phyloP scores from a whole-genome alignment of 257 asterid species.

The Ophiorrhiza pumila region DNA sequence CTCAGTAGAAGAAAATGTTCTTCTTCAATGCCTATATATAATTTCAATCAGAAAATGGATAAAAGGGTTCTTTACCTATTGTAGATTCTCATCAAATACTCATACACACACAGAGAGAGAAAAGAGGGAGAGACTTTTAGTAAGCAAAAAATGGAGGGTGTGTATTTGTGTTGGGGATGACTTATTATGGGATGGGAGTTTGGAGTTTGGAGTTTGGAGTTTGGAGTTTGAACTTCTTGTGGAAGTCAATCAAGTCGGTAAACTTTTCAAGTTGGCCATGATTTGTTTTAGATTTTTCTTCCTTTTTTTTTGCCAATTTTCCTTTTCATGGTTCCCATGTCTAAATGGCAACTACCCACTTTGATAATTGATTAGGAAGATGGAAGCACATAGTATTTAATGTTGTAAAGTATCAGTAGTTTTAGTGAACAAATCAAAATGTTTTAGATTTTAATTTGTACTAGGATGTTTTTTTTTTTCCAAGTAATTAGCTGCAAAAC shows the following conservation, averaged over 20 bases:
- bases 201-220: neutral
- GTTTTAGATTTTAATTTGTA: no score
- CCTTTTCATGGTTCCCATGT: neutral
- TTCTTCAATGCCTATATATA: neutral
- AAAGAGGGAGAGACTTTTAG: neutral
- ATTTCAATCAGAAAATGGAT: neutral
- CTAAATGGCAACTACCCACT: conserved; percentile 1
- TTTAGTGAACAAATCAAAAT: no score
- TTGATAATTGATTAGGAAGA: neutral
- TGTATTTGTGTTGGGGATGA: neutral
- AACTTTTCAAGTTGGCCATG: neutral
- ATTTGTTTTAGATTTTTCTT: neutral
- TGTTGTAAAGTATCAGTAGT: no score
- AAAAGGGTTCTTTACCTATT: neutral
- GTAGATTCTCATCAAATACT: neutral
- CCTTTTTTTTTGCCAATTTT: neutral
- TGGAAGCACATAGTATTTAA: neutral
- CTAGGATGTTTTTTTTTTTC: no score
- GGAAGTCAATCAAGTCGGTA: conserved; percentile 12
- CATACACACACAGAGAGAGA: no score
- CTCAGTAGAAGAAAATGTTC: neutral
- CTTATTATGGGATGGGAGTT: neutral
- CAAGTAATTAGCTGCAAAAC: no score
- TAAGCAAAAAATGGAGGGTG: neutral
- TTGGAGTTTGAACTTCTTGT: neutral